Base-by-base conservation (phyloP, 2,329 filamentous ascomycete genomes). In the Penicillium oxalicum region DNA sequence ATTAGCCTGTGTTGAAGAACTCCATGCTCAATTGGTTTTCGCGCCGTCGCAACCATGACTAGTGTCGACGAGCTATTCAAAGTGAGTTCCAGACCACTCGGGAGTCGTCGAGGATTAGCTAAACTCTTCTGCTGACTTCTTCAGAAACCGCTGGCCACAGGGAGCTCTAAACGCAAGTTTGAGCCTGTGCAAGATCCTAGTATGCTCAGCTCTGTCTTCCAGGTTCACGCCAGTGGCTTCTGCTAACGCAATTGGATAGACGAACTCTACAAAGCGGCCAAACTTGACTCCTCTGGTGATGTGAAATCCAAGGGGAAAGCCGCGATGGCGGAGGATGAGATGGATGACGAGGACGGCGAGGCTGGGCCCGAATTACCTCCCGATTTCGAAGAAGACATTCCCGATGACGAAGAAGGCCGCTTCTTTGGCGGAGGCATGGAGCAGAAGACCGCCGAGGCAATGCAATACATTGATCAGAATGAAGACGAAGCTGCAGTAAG, bases 401-500 rank as follows among this genome's bases (percentile, higher is more conserved):
- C 67, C 7, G 87, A 91, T 57, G 91, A 95, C 60, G 89, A 95
- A 45, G 93, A 95, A 55, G 93, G 91, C 1, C 84, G 93, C 9
- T 98, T 98, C 74, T 98, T 96, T 61, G 93, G 91, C 38, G 88
- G 90, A 46, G 93, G 93, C 32, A 86, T 98, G 60, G 88, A 86
- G 26, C 79, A 84, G 49, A 79, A 88, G 57, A 89, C 94, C 56
- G 84, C 83, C 2, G 81, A 90, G 59, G 88, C 93, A 18, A 78
- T 98, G 62, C 87, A 97, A 69, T 97, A 86, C 64, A 82, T 98
- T 53, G 89, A 96, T 53, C 75, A 80, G 49, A 77, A 81, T 56
- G 82, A 85, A 45, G 73, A 74, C 42, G 75, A 76, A 18, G 64
- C 67, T 28, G 73, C 71, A 59, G 70, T 74, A 62, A 56, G 65